These are phyloP conservation scores for Geranium rotundifolium DNA, from an alignment of 345 rosid genomes.

Conservation along the genomic window DNA sequence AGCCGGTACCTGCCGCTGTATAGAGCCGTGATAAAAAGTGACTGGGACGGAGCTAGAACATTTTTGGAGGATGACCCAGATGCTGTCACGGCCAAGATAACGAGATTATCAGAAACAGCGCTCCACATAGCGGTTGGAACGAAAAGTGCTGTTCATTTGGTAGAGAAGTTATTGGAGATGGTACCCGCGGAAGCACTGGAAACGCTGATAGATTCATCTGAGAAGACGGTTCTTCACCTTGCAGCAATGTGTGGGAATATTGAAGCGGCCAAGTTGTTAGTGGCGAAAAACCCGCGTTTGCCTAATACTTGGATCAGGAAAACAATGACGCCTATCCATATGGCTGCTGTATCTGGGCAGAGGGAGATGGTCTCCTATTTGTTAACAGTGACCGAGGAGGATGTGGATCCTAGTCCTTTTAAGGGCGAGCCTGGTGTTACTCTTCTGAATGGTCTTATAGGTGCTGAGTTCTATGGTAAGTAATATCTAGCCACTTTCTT, in stretches of 20 bases:
- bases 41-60: slow-evolving; percentile 2
- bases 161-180: background rate
- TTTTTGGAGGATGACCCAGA: background rate
- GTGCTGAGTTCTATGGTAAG: background rate
- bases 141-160: background rate
- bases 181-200: slow-evolving; percentile 1
- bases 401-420: slow-evolving; percentile 5
- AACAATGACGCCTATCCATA: slow-evolving; percentile 1
- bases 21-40: slow-evolving; percentile 9
- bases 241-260: slow-evolving; percentile 11
- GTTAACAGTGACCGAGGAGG: slow-evolving; percentile 2
- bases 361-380: slow-evolving; percentile 9
- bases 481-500: background rate
- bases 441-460: background rate
- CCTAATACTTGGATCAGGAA: slow-evolving; percentile 2
- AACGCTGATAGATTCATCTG: background rate
- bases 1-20: slow-evolving; percentile 8
- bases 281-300: slow-evolving; percentile 3
- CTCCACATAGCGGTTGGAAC: slow-evolving; percentile 5
- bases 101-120: background rate
- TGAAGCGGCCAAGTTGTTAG: slow-evolving; percentile 8
- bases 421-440: slow-evolving; percentile 2
- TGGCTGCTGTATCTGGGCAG: slow-evolving; percentile 6
- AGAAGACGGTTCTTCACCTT: slow-evolving; percentile 7
- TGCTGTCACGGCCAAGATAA: background rate